Evolutionary conservation across 2,329 filamentous ascomycete species (phyloP), one percentile per base, ranked within the genome.

Genomic region (Trichoderma gracile): DNA sequence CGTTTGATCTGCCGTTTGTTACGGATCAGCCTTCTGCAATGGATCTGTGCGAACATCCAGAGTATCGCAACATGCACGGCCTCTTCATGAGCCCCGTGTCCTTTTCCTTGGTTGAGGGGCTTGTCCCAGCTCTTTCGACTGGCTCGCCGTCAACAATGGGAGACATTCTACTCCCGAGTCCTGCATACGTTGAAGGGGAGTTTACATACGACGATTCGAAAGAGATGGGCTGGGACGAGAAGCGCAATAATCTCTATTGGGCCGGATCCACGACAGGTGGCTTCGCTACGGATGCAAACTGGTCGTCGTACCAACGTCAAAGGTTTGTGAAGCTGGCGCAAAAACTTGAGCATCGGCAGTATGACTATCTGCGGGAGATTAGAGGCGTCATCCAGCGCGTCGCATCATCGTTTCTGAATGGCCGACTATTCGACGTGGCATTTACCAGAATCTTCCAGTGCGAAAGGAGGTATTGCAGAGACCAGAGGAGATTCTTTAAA

Each of bases 231-330:
- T 87, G 84, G 83, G 71, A 80, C 0, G 53, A 74, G 6, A 88
- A 87, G 68, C 68, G 67, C 1, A 79, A 81, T 42, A 79, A 78
- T 2, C 69, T 86, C 0, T 87, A 86, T 70, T 87, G 85, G 85
- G 79, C 80, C 0, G 85, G 85, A 0, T 84, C 81, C 0, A 84
- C 78, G 0, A 86, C 84, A 0, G 85, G 84, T 2, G 82, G 78
- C 0, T 79, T 74, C 45, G 74, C 72, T 0, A 66, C 67, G 0
- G 70, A 73, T 10, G 67, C 71, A 1, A 62, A 70, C 0, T 84
- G 82, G 82, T 67, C 66, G 1, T 56, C 71, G 1, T 79, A 76
- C 46, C 84, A 86, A 21, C 78, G 84, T 1, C 81, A 85, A 68
- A 70, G 82, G 65, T 78, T 81, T 64, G 75, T 81, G 2, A 47